A percentile compares a stretch with the other conserved stretches of the same genome.
phyloP scores from a whole-genome alignment of 257 asterid genomes.

The Paulownia fortunei region DNA sequence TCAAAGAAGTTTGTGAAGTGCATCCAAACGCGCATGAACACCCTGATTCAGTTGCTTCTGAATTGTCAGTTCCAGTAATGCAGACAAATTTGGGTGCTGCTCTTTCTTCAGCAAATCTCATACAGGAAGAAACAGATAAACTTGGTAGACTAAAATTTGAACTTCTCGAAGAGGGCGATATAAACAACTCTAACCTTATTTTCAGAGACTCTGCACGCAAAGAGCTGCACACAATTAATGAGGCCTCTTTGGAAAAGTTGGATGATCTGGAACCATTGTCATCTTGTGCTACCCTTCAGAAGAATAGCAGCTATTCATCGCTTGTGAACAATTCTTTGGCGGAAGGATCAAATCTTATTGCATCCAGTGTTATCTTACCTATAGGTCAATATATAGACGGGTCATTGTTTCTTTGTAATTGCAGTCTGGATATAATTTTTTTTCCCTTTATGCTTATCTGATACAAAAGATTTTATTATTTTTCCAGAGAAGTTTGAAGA shows the following conservation, averaged over 20 bases:
- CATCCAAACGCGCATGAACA: slow-evolving; percentile 43
- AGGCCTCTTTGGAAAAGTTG: slow-evolving; percentile 56
- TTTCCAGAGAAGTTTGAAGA: slow-evolving; percentile 54
- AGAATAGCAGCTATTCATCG: slow-evolving; percentile 39
- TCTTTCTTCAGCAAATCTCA: slow-evolving; percentile 41
- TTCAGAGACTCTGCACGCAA: slow-evolving; percentile 52
- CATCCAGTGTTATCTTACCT: slow-evolving; percentile 39
- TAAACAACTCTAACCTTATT: slow-evolving; percentile 39
- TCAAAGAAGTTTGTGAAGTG: slow-evolving; percentile 41
- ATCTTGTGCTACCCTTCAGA: slow-evolving; percentile 49
- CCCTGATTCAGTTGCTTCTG: slow-evolving; percentile 41
- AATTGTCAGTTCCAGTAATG: slow-evolving; percentile 39
- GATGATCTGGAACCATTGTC: slow-evolving; percentile 52
- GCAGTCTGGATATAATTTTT: slow-evolving; percentile 22
- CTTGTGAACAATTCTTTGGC: slow-evolving; percentile 40
- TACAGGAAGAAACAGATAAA: slow-evolving; percentile 42
- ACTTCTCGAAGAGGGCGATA: slow-evolving; percentile 39
- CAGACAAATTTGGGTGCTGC: slow-evolving; percentile 39
- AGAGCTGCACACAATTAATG: slow-evolving; percentile 73
- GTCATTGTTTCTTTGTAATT: slow-evolving; percentile 24
- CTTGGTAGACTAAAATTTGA: slow-evolving; percentile 39
- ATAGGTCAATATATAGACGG: slow-evolving; percentile 48
- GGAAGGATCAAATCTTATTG: slow-evolving; percentile 46
- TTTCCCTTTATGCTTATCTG: slow-evolving; percentile 29
- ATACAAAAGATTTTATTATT: slow-evolving; percentile 25